Evolutionary conservation across 106 monocot species (phyloP), one percentile per base, ranked within the genome.

Genomic region (Apostasia ramifera): DNA sequence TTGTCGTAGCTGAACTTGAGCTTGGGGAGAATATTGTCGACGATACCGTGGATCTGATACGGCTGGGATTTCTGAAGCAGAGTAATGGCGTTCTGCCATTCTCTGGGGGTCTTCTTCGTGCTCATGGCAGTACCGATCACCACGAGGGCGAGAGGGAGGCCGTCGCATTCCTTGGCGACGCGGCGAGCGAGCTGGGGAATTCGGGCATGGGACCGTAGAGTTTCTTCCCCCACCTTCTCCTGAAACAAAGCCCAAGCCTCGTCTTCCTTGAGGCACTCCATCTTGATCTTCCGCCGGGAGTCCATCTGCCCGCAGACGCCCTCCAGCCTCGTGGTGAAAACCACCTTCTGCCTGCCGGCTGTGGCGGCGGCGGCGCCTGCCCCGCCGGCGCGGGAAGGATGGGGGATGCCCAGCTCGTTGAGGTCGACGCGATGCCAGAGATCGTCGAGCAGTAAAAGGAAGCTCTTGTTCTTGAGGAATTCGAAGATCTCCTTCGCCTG

Each of bases 1-100:
- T 58, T 65, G 6, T 84, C 80, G 70, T 84, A 84, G n/a, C 76
- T 80, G 47, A 80, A 42, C 41, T 76, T 76, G 4, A 84, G 26
- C 3, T n/a, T 14, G 15, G 42, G 38, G 2, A 80, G 66, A 11
- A 63, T 45, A 2, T 74, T 37, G 11, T 52, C 38, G 53, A 7
- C 52, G 8, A 53, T 57, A 9, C 53, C 71, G 2, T 15, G 15
- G 2, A 77, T 67, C 58, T 68, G 42, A 56, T 40, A 40, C 7
- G 9, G 59, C 6, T 26, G 26, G 26, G 40, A 59, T 37, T 39
- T 58, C 3, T 70, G 15, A 9, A 70, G 2, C 15, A 47, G 38
- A 8, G 44, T 58, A n/a, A 56, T 26, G 1, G 69, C 13, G 26
- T n/a, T 51, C 69, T 55, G 55, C 55, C 69, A 69, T 40, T 69